A percentile compares a stretch with the other conserved stretches of the same genome.
Evolutionary conservation across 2,329 filamentous ascomycete genomes (phyloP).

Genomic region (Alternaria ethzedia): DNA sequence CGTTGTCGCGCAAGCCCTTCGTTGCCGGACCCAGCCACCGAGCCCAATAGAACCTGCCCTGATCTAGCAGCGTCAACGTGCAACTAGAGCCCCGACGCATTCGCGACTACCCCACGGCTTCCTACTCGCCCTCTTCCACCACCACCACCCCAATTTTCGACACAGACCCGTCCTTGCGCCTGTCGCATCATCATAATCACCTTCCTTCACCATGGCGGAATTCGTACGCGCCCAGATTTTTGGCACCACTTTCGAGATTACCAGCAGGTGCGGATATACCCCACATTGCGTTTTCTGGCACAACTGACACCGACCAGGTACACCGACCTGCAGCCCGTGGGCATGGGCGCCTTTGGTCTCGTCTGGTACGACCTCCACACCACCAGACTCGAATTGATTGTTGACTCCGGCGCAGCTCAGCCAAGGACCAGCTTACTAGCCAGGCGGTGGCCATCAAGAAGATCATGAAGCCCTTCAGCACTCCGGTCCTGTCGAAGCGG

Average conservation of each 20-base stretch:
- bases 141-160: constrained; percentile 3
- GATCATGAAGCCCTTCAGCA: constrained; percentile 99
- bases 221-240: constrained; percentile 99
- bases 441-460: constrained; percentile 99
- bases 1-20: constrained; percentile 13
- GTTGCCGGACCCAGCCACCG: constrained; percentile 26
- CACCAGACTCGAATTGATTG: constrained; percentile 1
- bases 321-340: constrained; percentile 96
- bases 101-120: constrained; percentile 19
- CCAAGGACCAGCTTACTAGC: constrained; percentile 94
- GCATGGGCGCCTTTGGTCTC: constrained; percentile 98
- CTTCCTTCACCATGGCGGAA: constrained; percentile 80
- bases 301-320: constrained; percentile 67
- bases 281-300: constrained; percentile 28
- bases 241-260: constrained; percentile 99
- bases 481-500: constrained; percentile 95
- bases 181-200: constrained; percentile 25
- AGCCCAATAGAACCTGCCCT: constrained; percentile 16
- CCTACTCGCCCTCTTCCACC: constrained; percentile 19
- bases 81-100: constrained; percentile 23
- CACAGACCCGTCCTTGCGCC: constrained; percentile 22
- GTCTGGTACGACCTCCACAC: constrained; percentile 73
- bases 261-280: constrained; percentile 74
- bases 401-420: constrained; percentile 69
- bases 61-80: constrained; percentile 37